Conservation (phyloP, 257 asterid genomes). For the Rubia yunnanensis region DNA sequence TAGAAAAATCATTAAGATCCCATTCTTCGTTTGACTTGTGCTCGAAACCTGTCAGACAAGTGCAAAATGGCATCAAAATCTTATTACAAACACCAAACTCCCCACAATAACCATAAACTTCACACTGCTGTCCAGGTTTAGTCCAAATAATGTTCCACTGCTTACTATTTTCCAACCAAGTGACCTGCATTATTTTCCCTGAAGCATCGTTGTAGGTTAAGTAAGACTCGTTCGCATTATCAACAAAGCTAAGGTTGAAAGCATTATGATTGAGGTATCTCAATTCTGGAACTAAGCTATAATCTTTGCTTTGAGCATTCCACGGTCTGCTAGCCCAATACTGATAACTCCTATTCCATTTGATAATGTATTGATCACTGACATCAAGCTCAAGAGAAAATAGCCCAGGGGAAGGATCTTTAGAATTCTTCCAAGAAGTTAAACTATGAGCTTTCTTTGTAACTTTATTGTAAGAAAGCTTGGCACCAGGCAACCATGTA, state of each 20-base stretch:
- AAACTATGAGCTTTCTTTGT: constrained; percentile 34
- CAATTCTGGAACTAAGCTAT: constrained; percentile 49
- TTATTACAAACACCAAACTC: constrained; percentile 31
- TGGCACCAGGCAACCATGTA: constrained; percentile 73
- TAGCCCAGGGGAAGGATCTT: constrained; percentile 69
- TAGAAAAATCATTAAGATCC: constrained; percentile 30
- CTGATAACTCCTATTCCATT: constrained; percentile 32
- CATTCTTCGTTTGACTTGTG: constrained; percentile 19
- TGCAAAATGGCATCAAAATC: constrained; percentile 23
- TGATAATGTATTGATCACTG: constrained; percentile 33
- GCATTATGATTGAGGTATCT: constrained; percentile 8
- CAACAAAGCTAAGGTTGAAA: constrained; percentile 24
- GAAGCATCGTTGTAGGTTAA: constrained; percentile 36
- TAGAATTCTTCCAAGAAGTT: constrained; percentile 65
- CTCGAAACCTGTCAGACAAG: constrained; percentile 31
- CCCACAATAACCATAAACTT: constrained; percentile 43
- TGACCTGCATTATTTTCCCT: constrained; percentile 32
- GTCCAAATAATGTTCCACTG: constrained; percentile 35
- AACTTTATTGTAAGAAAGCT: constrained; percentile 41
- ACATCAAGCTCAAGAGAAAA: constrained; percentile 61
- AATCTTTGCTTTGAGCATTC: constrained; percentile 37
- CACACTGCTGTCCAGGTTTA: constrained; percentile 36
- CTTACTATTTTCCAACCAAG: constrained; percentile 19
- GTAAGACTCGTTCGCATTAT: constrained; percentile 28
- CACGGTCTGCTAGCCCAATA: constrained; percentile 71